Evolutionary conservation across 441 rosid species (phyloP).

Genomic region (Syzygium malaccense): DNA sequence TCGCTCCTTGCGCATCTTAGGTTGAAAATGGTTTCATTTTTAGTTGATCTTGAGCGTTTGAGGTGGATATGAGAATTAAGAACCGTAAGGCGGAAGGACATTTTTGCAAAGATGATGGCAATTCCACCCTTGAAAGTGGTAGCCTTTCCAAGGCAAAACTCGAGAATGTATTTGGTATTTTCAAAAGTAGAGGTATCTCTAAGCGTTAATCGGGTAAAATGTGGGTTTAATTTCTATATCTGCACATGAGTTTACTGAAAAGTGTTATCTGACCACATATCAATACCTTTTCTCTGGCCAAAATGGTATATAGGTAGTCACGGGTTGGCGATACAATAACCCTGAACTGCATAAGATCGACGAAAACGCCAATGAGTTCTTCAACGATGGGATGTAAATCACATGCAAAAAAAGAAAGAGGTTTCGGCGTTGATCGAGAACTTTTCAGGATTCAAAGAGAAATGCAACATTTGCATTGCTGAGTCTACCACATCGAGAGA

Average conservation of each 20-base stretch:
- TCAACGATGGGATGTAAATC: background rate
- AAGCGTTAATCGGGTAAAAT: background rate
- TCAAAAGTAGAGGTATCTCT: background rate
- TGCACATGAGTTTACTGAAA: background rate
- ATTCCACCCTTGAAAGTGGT: background rate
- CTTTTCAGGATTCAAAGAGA: background rate
- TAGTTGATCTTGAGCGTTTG: background rate
- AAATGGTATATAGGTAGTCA: too few species aligned
- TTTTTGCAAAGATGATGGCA: background rate
- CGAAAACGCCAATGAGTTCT: background rate
- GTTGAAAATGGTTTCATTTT: background rate
- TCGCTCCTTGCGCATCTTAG: background rate
- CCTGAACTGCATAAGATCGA: background rate
- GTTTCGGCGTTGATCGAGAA: background rate
- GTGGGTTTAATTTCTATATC: background rate
- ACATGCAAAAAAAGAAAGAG: background rate
- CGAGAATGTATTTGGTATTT: background rate
- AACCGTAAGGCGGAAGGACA: background rate
- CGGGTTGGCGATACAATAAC: too few species aligned
- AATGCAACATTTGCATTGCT: background rate
- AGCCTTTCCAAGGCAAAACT: background rate
- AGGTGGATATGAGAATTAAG: background rate
- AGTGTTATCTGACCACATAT: background rate
- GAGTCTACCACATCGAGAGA: background rate
- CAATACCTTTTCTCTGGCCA: too few species aligned